These are phyloP conservation scores for Protostelium mycophagum DNA, from an alignment of 78 protist species.

Conservation along the genomic window DNA sequence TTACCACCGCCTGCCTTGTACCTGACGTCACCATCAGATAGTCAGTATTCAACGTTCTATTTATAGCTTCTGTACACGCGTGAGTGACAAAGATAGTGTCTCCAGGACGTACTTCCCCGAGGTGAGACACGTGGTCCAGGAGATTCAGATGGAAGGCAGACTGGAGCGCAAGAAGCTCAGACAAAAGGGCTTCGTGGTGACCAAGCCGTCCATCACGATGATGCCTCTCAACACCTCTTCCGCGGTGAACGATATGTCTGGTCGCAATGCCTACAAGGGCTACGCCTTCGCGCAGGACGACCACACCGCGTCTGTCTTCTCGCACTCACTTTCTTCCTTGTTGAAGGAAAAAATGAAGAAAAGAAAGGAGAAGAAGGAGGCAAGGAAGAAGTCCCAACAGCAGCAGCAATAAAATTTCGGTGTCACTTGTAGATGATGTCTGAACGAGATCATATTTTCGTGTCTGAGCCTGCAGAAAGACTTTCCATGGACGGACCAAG, in stretches of 20 bases:
- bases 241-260: neutral
- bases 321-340: neutral
- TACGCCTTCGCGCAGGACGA: neutral
- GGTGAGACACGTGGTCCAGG: neutral
- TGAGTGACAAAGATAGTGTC: no score
- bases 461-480: no score
- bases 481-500: no score
- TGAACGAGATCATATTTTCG: no score
- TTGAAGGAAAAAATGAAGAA: neutral
- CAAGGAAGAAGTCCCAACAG: neutral
- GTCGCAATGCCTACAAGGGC: neutral
- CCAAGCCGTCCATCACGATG: neutral
- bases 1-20: neutral
- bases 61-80: neutral
- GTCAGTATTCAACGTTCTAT: neutral
- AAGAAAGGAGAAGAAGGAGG: neutral
- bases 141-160: neutral
- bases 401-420: no score
- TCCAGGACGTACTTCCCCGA: neutral
- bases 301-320: neutral
- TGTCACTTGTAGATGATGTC: no score
- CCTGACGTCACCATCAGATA: neutral
- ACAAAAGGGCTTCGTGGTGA: neutral
- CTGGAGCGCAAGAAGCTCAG: neutral
- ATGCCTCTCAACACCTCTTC: neutral